Conservation (phyloP, 2,329 filamentous ascomycete genomes). For the Botrytis fragariae region DNA sequence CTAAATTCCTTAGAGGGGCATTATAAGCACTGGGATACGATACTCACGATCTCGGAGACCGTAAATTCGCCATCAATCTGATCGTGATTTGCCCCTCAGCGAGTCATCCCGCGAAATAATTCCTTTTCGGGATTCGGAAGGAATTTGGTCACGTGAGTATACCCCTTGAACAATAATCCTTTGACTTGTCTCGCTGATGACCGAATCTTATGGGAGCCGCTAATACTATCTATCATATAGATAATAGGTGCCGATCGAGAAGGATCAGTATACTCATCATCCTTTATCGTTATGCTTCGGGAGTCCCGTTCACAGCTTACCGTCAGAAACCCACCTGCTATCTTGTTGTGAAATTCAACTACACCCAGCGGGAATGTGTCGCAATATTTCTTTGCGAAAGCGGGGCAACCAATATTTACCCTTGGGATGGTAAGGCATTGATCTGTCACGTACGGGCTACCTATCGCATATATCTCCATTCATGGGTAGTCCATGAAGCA, state of each 20-base stretch:
- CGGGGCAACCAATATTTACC: background rate
- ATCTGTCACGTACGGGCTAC: background rate
- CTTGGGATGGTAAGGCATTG: background rate
- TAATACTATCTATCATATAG: background rate
- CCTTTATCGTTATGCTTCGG: background rate
- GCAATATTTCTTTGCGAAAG: background rate
- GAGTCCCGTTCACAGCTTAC: constrained; percentile 16
- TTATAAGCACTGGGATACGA: constrained; percentile 4
- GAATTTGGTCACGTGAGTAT: background rate
- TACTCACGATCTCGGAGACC: background rate
- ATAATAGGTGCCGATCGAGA: constrained; percentile 3
- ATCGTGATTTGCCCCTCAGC: background rate
- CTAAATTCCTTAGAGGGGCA: background rate
- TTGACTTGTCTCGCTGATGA: constrained; percentile 12
- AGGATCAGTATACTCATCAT: constrained; percentile 9
- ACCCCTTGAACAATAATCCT: constrained; percentile 3
- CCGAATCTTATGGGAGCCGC: constrained; percentile 4
- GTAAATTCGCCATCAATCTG: background rate
- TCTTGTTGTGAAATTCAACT: background rate
- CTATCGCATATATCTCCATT: background rate
- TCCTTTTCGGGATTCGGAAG: background rate
- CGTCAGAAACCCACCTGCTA: background rate
- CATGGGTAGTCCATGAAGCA: background rate
- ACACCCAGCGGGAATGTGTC: background rate
- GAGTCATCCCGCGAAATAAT: background rate